Evolutionary conservation across 1,284 basidiomycete genomes (phyloP), one percentile per base, ranked within the genome.

Genomic region (Melanopsichium pennsylvanicum): DNA sequence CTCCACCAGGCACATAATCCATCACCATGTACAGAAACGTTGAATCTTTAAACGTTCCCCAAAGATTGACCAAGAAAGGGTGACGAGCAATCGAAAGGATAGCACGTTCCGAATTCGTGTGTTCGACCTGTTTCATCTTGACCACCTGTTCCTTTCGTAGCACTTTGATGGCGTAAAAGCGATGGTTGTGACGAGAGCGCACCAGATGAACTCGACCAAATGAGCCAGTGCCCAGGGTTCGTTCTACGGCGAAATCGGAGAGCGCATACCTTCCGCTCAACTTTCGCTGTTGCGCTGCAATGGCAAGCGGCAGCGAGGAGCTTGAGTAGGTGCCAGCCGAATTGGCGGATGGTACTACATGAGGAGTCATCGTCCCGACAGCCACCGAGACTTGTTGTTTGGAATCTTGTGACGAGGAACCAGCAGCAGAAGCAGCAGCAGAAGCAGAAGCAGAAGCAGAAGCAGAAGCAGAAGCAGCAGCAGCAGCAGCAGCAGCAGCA

Each of bases 1-100:
- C 95, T 16, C 95, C 95, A 18, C 95, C 95, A 0, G 93, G 92
- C 4, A 98, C 95, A 81, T 97, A 99, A 83, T 98, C 96, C 95
- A 98, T 97, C 55, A 98, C 94, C 93, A 99, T 97, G 85, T 96
- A 99, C 12, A 98, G 84, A 80, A 97, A 97, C 38, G 90, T 86
- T 10, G 88, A 84, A 76, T 97, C 95, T 75, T 96, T 92, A 83
- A 98, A 98, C 1, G 92, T 91, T 22, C 95, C 96, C 95, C 95
- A 98, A 5, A 98, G 87, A 78, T 97, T 98, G 84, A 98, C 89
- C 68, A 98, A 90, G 83, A 98, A 98, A 2, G 94, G 91, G 82
- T 97, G 93, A 46, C 94, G 88, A 0, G 96, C 91, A 23, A 88
- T 86, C 54, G 90, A 88, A 37, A 98, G 87, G 85, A 98, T 93